phyloP scores from a whole-genome alignment of 345 rosid genomes.

The Brassica incana region DNA sequence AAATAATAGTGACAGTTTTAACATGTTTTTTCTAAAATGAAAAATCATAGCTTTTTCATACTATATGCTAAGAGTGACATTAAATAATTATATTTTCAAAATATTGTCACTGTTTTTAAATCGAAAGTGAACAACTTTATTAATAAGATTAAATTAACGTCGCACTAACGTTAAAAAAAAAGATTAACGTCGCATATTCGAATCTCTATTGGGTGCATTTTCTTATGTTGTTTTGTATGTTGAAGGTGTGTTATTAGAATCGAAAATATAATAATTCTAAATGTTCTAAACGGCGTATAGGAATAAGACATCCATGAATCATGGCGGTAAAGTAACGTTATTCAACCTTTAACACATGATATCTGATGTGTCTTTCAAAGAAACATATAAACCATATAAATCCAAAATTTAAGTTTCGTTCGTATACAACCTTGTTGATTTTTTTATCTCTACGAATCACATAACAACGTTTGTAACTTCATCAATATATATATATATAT shows the following conservation, averaged over 20 bases:
- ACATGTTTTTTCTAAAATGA: not conserved
- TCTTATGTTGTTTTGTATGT: conserved; percentile 22
- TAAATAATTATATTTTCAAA: not conserved
- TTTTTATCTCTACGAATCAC: not conserved
- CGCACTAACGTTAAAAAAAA: not conserved
- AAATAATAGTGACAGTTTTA: not conserved
- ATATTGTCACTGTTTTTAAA: not conserved
- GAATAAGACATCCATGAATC: not conserved
- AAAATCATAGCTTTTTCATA: not conserved
- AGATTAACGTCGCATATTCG: not conserved
- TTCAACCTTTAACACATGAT: not conserved
- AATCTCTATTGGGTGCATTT: not conserved
- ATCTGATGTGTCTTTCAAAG: not conserved
- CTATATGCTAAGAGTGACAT: not conserved
- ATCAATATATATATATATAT: not conserved
- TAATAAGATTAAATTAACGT: not conserved
- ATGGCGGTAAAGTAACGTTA: not conserved
- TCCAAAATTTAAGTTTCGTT: not conserved
- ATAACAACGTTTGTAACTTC: not conserved
- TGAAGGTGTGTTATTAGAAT: conserved; percentile 24
- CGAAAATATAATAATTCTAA: not conserved
- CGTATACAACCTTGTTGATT: not conserved
- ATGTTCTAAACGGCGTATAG: too few species aligned
- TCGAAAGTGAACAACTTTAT: not conserved
- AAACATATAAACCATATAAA: not conserved